Evolutionary conservation across 148 eudicot genomes (phyloP).

Genomic region (Chenopodium suecicum): DNA sequence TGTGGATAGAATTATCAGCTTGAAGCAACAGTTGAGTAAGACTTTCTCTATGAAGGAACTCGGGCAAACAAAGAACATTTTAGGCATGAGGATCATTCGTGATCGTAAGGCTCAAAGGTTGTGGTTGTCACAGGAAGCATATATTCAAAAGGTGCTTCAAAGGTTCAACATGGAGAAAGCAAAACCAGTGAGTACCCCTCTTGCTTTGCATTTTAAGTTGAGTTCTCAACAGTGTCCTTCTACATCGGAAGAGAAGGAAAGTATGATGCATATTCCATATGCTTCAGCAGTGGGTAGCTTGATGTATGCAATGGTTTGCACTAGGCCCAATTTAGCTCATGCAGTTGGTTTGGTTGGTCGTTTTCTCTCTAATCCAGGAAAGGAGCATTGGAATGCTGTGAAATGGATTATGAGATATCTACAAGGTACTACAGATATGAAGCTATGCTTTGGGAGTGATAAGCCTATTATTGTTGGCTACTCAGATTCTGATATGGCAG

Average conservation of each 20-base stretch:
- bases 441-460: not conserved
- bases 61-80: too few species aligned
- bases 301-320: not conserved
- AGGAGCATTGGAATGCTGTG: not conserved
- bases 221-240: not conserved
- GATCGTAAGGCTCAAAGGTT: too few species aligned
- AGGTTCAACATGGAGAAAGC: not conserved
- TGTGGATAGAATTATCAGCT: too few species aligned
- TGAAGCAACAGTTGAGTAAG: too few species aligned
- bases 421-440: not conserved
- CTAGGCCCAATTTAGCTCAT: not conserved
- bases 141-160: too few species aligned
- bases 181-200: constrained; percentile 14
- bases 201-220: constrained; percentile 3
- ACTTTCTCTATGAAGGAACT: too few species aligned
- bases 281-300: not conserved
- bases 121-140: too few species aligned
- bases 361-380: not conserved
- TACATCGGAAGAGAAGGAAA: not conserved
- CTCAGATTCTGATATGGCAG: not conserved
- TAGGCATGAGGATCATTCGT: too few species aligned
- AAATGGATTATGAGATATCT: not conserved
- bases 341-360: not conserved
- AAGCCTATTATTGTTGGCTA: too few species aligned
- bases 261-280: not conserved